Percentiles rank a stretch among this genome's conserved stretches.
Conservation (phyloP, 2,329 filamentous ascomycete genomes). For the Trichophyton benhamiae region DNA sequence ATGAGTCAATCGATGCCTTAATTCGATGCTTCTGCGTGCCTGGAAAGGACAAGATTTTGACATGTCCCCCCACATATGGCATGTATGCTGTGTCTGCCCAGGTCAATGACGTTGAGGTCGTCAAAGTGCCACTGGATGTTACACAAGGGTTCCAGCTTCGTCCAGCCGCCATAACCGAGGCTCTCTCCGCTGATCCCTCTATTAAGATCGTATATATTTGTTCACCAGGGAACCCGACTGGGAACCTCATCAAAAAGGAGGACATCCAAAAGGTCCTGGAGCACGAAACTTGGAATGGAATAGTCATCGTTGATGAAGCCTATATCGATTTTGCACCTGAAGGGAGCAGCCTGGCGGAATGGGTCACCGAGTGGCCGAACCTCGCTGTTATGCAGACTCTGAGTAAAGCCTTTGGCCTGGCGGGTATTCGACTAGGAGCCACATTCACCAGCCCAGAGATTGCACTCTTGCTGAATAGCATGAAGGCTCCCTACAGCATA, state of each 20-base stretch:
- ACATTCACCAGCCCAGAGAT: slow-evolving; percentile 68
- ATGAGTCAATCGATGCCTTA: slow-evolving; percentile 92
- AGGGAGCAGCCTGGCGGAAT: slow-evolving; percentile 72
- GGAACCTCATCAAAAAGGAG: slow-evolving; percentile 59
- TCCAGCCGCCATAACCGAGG: slow-evolving; percentile 52
- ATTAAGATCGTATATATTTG: slow-evolving; percentile 90
- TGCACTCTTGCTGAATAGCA: slow-evolving; percentile 68
- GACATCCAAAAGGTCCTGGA: slow-evolving; percentile 63
- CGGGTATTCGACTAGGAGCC: slow-evolving; percentile 79
- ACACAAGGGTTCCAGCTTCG: slow-evolving; percentile 64
- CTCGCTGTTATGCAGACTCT: slow-evolving; percentile 96
- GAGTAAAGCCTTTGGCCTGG: slow-evolving; percentile 94
- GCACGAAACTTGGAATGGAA: slow-evolving; percentile 87
- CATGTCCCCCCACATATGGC: slow-evolving; percentile 92
- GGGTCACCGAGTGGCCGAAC: slow-evolving; percentile 86
- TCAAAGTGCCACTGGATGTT: slow-evolving; percentile 69
- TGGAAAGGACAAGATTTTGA: slow-evolving; percentile 76
- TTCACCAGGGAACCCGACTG: slow-evolving; percentile 91
- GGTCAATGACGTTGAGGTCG: slow-evolving; percentile 79
- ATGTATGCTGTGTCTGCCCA: slow-evolving; percentile 95
- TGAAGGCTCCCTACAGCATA: slow-evolving; percentile 96
- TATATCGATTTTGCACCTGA: slow-evolving; percentile 89
- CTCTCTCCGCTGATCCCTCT: slow-evolving; percentile 49
- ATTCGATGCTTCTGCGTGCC: slow-evolving; percentile 87
- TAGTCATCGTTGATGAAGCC: slow-evolving; percentile 87